Percentiles rank a stretch among this genome's conserved stretches.
phyloP scores from a whole-genome alignment of 768 basidiomycete species.

The Amanita thiersii region DNA sequence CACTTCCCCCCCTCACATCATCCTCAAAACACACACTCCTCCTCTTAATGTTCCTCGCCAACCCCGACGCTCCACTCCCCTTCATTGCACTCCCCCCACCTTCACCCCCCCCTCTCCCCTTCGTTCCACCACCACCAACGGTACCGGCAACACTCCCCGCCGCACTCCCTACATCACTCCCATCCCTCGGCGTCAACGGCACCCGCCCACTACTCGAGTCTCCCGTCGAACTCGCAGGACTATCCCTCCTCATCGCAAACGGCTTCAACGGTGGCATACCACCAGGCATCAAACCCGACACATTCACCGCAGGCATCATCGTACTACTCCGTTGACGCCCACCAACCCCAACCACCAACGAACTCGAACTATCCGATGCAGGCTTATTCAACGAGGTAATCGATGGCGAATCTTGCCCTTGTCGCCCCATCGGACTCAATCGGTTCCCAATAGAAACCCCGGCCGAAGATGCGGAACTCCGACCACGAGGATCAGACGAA shows the following conservation, averaged over 20 bases:
- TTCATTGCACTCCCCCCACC: conserved; percentile 24
- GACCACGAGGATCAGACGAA: conserved; percentile 2
- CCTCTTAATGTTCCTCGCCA: conserved; percentile 35
- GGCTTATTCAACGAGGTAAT: conserved; percentile 10
- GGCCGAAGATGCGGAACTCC: conserved; percentile 1
- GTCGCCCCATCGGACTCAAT: no score
- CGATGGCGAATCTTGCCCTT: conserved; percentile 1
- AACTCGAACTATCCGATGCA: conserved; percentile 10
- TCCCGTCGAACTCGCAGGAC: conserved; percentile 80
- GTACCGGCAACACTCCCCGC: conserved; percentile 14
- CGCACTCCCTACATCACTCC: conserved; percentile 47
- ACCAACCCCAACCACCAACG: conserved; percentile 6
- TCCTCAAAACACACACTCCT: conserved; percentile 69
- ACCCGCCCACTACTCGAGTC: conserved; percentile 73
- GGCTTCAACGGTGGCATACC: conserved; percentile 37
- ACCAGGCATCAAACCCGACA: conserved; percentile 18
- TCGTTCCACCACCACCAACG: no score
- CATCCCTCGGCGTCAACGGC: conserved; percentile 73
- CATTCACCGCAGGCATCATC: conserved; percentile 24
- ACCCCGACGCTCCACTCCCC: conserved; percentile 18
- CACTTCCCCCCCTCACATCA: conserved; percentile 18
- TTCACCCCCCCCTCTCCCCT: conserved; percentile 12
- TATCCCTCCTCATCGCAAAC: conserved; percentile 51
- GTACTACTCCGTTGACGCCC: conserved; percentile 32
- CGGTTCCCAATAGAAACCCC: background rate